Percentiles rank a stretch among this genome's conserved stretches.
These are phyloP conservation scores for Bretschneidera sinensis DNA, from an alignment of 345 rosid species.

Conservation along the genomic window DNA sequence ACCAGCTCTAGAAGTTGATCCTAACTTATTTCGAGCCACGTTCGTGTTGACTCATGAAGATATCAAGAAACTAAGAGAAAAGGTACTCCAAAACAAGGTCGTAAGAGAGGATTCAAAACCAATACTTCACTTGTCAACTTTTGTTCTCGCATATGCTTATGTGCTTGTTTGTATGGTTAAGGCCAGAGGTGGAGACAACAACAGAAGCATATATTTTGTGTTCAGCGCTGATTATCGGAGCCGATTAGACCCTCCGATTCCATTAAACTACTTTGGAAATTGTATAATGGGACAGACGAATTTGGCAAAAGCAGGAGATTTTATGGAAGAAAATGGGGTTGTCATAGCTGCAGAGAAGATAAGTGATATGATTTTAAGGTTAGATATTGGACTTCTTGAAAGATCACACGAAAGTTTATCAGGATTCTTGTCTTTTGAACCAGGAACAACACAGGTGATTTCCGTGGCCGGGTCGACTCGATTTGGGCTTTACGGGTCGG, in stretches of 20 bases:
- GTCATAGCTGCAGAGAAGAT: conserved; percentile 4
- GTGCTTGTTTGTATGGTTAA: conserved; percentile 21
- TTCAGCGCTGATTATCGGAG: conserved; percentile 31
- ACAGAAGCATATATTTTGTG: conserved; percentile 4
- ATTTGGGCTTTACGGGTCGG: conserved; percentile 16
- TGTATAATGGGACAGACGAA: conserved; percentile 16
- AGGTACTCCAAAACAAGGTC: not conserved
- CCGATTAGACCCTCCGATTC: conserved; percentile 34
- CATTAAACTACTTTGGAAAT: conserved; percentile 38
- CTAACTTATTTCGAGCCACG: conserved; percentile 23
- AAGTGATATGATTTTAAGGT: not conserved
- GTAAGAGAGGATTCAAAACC: not conserved
- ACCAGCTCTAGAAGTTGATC: not conserved
- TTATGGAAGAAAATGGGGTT: conserved; percentile 3
- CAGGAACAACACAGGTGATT: not conserved
- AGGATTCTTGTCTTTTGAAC: not conserved
- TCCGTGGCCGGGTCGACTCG: conserved; percentile 8
- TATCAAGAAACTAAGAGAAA: conserved; percentile 28
- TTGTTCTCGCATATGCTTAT: conserved; percentile 33
- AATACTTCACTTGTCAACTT: conserved; percentile 24
- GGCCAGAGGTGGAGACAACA: conserved; percentile 19
- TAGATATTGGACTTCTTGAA: not conserved
- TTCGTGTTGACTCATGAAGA: conserved; percentile 23
- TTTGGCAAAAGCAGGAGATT: conserved; percentile 6
- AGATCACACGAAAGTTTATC: conserved; percentile 3